These are phyloP conservation scores for Suhomyces maxii DNA, from an alignment of 1,139 yeast genomes.

Conservation along the genomic window DNA sequence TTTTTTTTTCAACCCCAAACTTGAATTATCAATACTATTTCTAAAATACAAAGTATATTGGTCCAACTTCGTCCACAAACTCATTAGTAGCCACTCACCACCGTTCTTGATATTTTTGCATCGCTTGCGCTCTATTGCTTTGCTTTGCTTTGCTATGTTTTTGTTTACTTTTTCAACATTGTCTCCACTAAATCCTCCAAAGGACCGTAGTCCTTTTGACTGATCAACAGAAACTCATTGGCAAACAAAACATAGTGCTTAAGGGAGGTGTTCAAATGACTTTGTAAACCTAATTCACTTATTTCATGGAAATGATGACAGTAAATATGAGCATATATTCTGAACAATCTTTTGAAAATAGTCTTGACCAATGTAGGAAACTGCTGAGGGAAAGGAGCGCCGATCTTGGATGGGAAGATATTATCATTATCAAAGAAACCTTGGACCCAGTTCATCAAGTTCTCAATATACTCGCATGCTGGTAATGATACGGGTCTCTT, in stretches of 20 bases:
- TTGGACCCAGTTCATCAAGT: slow-evolving; percentile 93
- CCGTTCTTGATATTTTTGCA: too few species aligned
- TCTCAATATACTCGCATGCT: slow-evolving; percentile 93
- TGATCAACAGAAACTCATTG: slow-evolving; percentile 76
- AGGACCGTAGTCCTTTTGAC: slow-evolving; percentile 87
- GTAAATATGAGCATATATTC: slow-evolving; percentile 97
- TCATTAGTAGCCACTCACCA: too few species aligned
- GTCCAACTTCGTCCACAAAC: too few species aligned
- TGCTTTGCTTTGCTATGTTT: background rate
- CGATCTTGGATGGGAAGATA: slow-evolving; percentile 85
- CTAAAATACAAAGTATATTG: too few species aligned
- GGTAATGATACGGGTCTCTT: slow-evolving; percentile 55
- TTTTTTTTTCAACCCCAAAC: too few species aligned
- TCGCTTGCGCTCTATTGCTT: too few species aligned
- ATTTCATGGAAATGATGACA: slow-evolving; percentile 97
- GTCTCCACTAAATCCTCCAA: slow-evolving; percentile 80
- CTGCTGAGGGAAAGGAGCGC: slow-evolving; percentile 81
- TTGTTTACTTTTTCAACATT: slow-evolving; percentile 44
- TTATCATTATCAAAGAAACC: slow-evolving; percentile 84
- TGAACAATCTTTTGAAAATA: slow-evolving; percentile 82
- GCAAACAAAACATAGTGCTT: slow-evolving; percentile 91
- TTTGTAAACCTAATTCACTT: slow-evolving; percentile 85
- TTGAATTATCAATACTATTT: too few species aligned
- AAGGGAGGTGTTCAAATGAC: slow-evolving; percentile 89
- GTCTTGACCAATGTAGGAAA: slow-evolving; percentile 73